Evolutionary conservation across 2,329 filamentous ascomycete genomes (phyloP).

Genomic region (Biscogniauxia mediterranea): DNA sequence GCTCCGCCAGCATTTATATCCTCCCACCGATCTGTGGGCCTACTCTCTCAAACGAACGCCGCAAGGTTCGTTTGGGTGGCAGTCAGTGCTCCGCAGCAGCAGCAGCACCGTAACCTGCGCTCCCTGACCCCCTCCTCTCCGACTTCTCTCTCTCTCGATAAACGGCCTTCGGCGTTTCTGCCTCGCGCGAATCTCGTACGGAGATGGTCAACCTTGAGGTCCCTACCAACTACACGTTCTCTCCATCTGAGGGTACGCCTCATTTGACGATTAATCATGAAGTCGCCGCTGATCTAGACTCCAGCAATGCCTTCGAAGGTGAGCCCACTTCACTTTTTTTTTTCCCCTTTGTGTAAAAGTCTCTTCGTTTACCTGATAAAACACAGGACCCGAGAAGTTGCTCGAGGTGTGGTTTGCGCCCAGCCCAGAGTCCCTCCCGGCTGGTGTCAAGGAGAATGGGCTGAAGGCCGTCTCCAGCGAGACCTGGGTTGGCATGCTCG

Average conservation of each 20-base stretch:
- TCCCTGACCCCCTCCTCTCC: conserved; percentile 20
- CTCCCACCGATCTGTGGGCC: conserved; percentile 76
- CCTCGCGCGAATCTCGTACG: conserved; percentile 34
- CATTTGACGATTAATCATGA: conserved; percentile 96
- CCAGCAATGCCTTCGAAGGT: conserved; percentile 95
- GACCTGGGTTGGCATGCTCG: conserved; percentile 94
- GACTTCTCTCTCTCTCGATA: conserved; percentile 1
- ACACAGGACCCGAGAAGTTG: conserved; percentile 84
- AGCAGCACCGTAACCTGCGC: conserved; percentile 35
- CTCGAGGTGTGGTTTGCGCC: conserved; percentile 98
- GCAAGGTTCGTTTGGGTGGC: conserved; percentile 95
- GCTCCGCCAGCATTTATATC: conserved; percentile 76
- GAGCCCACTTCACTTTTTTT: conserved; percentile 15
- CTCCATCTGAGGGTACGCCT: conserved; percentile 78
- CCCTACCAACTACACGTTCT: conserved; percentile 77
- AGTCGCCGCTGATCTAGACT: conserved; percentile 89
- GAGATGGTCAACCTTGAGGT: conserved; percentile 85
- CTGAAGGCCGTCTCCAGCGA: conserved; percentile 83
- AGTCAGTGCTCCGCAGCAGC: conserved; percentile 93
- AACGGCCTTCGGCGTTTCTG: conserved; percentile 22
- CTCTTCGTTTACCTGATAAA: no score
- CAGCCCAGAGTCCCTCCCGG: conserved; percentile 69
- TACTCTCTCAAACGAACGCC: conserved; percentile 95
- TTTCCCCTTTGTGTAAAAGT: not conserved
- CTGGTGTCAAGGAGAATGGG: conserved; percentile 68